These are phyloP conservation scores for Tulasnella sp. DNA, from an alignment of 768 basidiomycete species.

Conservation along the genomic window DNA sequence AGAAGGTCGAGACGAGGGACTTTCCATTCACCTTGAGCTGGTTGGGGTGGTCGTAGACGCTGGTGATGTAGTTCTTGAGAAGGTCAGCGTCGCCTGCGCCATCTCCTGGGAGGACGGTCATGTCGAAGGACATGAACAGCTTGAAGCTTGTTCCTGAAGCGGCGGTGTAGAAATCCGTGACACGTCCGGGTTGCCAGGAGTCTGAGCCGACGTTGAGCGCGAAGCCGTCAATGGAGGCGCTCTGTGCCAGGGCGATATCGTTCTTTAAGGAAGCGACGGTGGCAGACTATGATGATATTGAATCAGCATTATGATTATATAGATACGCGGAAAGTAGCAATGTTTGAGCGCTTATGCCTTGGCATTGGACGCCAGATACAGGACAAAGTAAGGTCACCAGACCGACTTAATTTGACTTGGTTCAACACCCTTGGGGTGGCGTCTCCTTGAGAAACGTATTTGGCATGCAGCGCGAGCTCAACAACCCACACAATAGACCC, in stretches of 20 bases:
- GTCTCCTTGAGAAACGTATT: too few species aligned
- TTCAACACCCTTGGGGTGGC: too few species aligned
- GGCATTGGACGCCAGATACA: background rate
- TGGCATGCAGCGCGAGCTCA: too few species aligned
- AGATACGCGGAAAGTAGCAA: background rate
- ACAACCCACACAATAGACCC: too few species aligned
- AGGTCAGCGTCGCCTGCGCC: slow-evolving; percentile 9
- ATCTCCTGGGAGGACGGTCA: slow-evolving; percentile 29
- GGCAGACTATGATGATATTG: slow-evolving; percentile 11
- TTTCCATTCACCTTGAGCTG: slow-evolving; percentile 26
- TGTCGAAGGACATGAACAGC: slow-evolving; percentile 31
- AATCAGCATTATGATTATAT: background rate
- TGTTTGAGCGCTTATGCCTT: background rate
- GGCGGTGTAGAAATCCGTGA: slow-evolving; percentile 27
- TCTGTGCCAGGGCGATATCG: slow-evolving; percentile 16
- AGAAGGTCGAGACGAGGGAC: slow-evolving; percentile 27
- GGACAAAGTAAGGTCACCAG: background rate
- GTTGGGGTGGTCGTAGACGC: slow-evolving; percentile 20
- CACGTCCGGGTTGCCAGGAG: slow-evolving; percentile 35
- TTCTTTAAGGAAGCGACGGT: slow-evolving; percentile 13
- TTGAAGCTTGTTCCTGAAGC: slow-evolving; percentile 30
- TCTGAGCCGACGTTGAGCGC: slow-evolving; percentile 58
- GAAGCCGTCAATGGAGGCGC: slow-evolving; percentile 23
- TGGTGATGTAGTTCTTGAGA: slow-evolving; percentile 17
- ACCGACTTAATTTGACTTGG: too few species aligned